Evolutionary conservation across 805 yeast species (phyloP), one percentile per base, ranked within the genome.

Genomic region (Clavispora fructus): DNA sequence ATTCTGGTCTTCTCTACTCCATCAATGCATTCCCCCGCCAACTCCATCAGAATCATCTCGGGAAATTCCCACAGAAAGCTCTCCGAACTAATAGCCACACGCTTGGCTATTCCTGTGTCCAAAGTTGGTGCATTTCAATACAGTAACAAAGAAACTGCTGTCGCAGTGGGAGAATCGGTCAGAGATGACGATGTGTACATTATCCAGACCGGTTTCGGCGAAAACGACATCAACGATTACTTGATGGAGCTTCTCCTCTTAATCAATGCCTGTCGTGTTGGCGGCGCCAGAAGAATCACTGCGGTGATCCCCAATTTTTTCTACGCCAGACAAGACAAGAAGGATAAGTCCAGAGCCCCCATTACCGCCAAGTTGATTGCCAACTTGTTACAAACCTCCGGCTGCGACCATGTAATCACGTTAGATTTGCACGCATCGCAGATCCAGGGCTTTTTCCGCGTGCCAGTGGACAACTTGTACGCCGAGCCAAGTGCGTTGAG

Each of bases 351-450:
- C 39, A 78, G 99, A 58, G 98, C 97, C 9, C 97, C 98, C 27
- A 90, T 92, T 50, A 89, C 97, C 8, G 98, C 98, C 43, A 91
- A 92, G 63, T 74, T 92, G 50, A 81, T 92, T 68, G 98, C 98
- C 7, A 88, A 92, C 61, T 73, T 92, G 76, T 73, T 92, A 42
- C 87, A 89, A 46, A 87, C 96, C 1, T 94, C 97, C 3, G 98
- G 99, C 7, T 91, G 97, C 67, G 79, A 88, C 62, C 97, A 94
- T 67, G 92, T 92, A 33, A 90, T 92, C 53, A 94, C 98, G 19
- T 85, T 92, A 95, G 99, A 92, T 65, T 73, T 92, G 54, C 99
- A 92, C 63, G 98, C 98, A 8, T 87, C 97, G 10, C 99, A 92
- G 66, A 94, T 94, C 58, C 98, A 94, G 72, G 99, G 99, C 1